A percentile compares a stretch with the other conserved stretches of the same genome.
Evolutionary conservation across 1,284 basidiomycete genomes (phyloP).

Genomic region (Apiotrichum mycotoxinovorans): DNA sequence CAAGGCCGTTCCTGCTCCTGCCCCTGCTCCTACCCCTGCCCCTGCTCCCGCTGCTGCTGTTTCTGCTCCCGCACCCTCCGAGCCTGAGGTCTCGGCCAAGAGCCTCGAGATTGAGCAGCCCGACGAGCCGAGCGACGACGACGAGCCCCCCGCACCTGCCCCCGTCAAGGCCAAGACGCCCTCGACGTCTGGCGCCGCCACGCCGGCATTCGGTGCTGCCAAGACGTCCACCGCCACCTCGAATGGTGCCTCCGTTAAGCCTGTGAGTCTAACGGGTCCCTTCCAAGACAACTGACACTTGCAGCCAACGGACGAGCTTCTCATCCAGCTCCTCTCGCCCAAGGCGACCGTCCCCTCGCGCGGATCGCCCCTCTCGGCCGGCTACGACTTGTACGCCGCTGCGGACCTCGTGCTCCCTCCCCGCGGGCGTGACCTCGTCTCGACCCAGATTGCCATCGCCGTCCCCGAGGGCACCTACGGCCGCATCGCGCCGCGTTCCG

Average conservation of each 20-base stretch:
- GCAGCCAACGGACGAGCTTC: conserved; percentile 51
- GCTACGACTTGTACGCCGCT: conserved; percentile 91
- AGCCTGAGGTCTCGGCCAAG: conserved; percentile 29
- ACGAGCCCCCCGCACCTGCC: conserved; percentile 2
- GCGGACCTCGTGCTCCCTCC: conserved; percentile 75
- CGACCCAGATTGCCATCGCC: conserved; percentile 86
- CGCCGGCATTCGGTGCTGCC: neutral
- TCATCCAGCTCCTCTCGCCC: conserved; percentile 78
- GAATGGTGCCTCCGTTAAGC: neutral
- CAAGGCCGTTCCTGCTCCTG: neutral
- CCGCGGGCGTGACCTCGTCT: conserved; percentile 79
- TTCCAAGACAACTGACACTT: neutral
- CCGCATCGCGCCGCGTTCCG: conserved; percentile 89
- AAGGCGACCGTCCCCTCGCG: conserved; percentile 82
- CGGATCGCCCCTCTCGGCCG: conserved; percentile 80
- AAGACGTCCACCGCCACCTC: neutral
- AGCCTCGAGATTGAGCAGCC: conserved; percentile 42
- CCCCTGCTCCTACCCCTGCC: conserved; percentile 6
- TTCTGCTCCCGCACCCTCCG: conserved; percentile 11
- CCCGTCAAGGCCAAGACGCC: neutral
- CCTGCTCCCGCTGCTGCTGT: conserved; percentile 7
- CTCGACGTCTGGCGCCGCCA: neutral
- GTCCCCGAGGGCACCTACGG: conserved; percentile 92
- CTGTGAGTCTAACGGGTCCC: neutral
- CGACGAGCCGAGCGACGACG: conserved; percentile 37